Conservation (phyloP, 192 early-diverging fungal genomes). For the Gryganskiella cystojenkinii region DNA sequence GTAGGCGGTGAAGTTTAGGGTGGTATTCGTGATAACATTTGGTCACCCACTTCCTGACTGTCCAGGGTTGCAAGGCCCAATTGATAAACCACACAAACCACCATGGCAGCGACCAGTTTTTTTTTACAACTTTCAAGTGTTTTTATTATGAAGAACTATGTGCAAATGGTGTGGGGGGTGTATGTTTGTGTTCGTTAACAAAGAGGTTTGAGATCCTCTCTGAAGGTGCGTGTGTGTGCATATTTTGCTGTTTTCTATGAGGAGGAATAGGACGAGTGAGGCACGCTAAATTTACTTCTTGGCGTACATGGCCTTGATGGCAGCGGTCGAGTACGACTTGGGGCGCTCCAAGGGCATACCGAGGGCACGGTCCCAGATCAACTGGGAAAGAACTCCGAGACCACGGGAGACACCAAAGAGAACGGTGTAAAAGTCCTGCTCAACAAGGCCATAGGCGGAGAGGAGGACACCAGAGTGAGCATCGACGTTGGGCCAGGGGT, state of each 20-base stretch:
- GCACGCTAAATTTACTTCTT: conserved; percentile 22
- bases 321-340: conserved; percentile 89
- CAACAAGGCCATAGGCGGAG: conserved; percentile 94
- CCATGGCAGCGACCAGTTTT: background rate
- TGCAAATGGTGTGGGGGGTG: background rate
- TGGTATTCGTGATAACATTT: no score
- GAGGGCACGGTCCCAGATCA: conserved; percentile 98
- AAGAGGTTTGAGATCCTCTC: background rate
- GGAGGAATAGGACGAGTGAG: background rate
- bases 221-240: background rate
- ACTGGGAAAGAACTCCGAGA: conserved; percentile 93
- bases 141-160: conserved; percentile 13
- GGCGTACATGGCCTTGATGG: conserved; percentile 89
- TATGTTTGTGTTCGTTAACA: background rate
- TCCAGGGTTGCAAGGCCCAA: no score
- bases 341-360: conserved; percentile 94
- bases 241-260: background rate
- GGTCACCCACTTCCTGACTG: no score
- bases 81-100: no score
- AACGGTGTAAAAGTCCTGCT: conserved; percentile 99
- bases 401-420: conserved; percentile 99
- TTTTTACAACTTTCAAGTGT: background rate
- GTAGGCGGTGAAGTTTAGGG: conserved; percentile 20
- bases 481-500: conserved; percentile 99
- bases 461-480: conserved; percentile 98